Evolutionary conservation across 2,329 filamentous ascomycete genomes (phyloP).

Genomic region (Paecilomyces variotii): DNA sequence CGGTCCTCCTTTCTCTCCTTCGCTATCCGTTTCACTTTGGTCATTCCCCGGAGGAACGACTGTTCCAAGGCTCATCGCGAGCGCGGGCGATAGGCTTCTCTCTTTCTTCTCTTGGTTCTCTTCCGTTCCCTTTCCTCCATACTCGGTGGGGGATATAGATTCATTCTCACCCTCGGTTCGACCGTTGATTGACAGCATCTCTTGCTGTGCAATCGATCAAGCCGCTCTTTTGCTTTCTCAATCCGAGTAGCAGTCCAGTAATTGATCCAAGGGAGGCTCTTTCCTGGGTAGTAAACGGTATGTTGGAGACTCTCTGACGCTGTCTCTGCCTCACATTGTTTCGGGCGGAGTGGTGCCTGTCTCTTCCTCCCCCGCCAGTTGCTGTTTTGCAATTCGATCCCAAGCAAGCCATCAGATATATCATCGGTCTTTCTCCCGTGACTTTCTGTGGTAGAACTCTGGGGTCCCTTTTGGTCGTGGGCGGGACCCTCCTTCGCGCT

Average conservation of each 20-base stretch:
- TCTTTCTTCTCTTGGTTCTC: background rate
- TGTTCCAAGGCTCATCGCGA: constrained; percentile 18
- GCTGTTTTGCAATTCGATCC: background rate
- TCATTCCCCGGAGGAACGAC: constrained; percentile 36
- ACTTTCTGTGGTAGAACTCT: constrained; percentile 1
- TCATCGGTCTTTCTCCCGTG: constrained; percentile 3
- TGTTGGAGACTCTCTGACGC: background rate
- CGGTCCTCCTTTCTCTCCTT: constrained; percentile 3
- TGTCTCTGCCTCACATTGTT: background rate
- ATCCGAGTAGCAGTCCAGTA: background rate
- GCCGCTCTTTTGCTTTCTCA: background rate
- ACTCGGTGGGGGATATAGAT: background rate
- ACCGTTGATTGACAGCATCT: background rate
- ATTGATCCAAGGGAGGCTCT: background rate
- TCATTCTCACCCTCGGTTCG: background rate
- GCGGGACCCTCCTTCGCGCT: constrained; percentile 5
- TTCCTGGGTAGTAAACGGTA: background rate
- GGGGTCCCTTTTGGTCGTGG: background rate
- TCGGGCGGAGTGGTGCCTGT: background rate
- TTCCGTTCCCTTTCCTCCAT: background rate
- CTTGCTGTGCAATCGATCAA: constrained; percentile 4
- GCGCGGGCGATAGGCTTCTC: constrained; percentile 13
- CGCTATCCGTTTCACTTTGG: constrained; percentile 5
- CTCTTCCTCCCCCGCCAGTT: background rate
- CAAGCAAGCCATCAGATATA: background rate